Evolutionary conservation across 2,329 filamentous ascomycete species (phyloP).

Genomic region (Rhinocladiella similis): DNA sequence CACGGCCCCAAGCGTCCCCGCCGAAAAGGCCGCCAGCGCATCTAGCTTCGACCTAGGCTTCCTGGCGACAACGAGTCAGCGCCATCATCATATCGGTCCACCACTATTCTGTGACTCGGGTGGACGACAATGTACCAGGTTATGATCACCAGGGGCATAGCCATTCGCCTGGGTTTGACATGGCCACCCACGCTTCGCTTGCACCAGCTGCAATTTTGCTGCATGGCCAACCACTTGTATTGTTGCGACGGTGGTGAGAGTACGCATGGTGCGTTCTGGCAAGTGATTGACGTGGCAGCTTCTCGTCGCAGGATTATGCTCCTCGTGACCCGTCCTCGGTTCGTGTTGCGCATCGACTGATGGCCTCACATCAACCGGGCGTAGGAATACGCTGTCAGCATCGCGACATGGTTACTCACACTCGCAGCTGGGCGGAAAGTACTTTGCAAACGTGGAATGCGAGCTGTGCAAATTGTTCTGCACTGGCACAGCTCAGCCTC

Average conservation of each 20-base stretch:
- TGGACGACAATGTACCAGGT: slow-evolving; percentile 1
- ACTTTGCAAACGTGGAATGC: slow-evolving; percentile 4
- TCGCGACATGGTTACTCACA: not conserved
- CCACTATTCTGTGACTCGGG: not conserved
- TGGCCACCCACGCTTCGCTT: slow-evolving; percentile 11
- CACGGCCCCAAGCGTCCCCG: slow-evolving; percentile 12
- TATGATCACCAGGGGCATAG: slow-evolving; percentile 19
- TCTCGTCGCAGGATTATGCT: slow-evolving; percentile 4
- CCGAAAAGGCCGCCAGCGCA: slow-evolving; percentile 7
- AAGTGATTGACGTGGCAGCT: slow-evolving; percentile 16
- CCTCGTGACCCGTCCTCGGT: slow-evolving; percentile 15
- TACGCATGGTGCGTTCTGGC: slow-evolving; percentile 6
- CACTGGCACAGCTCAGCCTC: not conserved
- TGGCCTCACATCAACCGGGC: not conserved
- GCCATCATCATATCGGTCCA: not conserved
- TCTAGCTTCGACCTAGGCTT: not conserved
- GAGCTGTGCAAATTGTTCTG: not conserved
- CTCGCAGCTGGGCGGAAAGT: not conserved
- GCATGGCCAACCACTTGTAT: slow-evolving; percentile 10
- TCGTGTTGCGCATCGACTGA: slow-evolving; percentile 1
- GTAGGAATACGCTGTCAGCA: not conserved
- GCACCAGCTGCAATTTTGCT: not conserved
- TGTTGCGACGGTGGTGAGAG: slow-evolving; percentile 3
- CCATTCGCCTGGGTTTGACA: slow-evolving; percentile 19
- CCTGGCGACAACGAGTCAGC: slow-evolving; percentile 8